Evolutionary conservation across 192 early-diverging fungal species (phyloP).

Genomic region (Globomyces pollinis-pini): DNA sequence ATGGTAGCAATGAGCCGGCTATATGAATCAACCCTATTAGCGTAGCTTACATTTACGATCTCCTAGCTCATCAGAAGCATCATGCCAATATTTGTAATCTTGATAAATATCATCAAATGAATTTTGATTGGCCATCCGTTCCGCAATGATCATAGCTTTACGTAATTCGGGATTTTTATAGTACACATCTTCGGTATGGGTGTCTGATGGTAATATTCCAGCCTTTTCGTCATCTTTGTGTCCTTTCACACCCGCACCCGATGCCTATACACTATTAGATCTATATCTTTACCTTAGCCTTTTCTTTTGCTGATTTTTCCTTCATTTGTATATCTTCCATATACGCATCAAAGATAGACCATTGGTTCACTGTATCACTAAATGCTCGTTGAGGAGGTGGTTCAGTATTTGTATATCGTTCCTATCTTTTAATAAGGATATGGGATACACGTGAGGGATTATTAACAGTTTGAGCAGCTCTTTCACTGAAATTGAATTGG

Average conservation of each 20-base stretch:
- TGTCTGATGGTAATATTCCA: conserved; percentile 37
- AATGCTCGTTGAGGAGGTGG: conserved; percentile 49
- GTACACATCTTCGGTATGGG: conserved; percentile 51
- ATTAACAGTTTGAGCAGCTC: conserved; percentile 52
- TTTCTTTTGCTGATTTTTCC: conserved; percentile 50
- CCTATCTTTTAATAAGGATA: conserved; percentile 28
- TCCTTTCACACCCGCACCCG: conserved; percentile 38
- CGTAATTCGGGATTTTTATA: conserved; percentile 50
- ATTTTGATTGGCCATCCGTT: conserved; percentile 62
- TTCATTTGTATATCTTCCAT: conserved; percentile 51
- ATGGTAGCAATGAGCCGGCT: conserved; percentile 46
- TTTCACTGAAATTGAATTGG: conserved; percentile 58
- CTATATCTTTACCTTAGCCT: conserved; percentile 48
- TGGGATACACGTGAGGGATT: conserved; percentile 48
- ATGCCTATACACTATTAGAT: background rate
- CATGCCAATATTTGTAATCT: conserved; percentile 63
- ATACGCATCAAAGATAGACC: conserved; percentile 57
- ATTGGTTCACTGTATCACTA: conserved; percentile 51
- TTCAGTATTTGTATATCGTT: conserved; percentile 53
- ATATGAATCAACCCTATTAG: background rate
- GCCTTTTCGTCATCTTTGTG: conserved; percentile 50
- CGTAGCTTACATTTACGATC: conserved; percentile 37
- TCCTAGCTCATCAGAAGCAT: conserved; percentile 50
- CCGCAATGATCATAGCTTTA: conserved; percentile 44
- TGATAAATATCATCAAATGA: conserved; percentile 59